Evolutionary conservation across 768 basidiomycete species (phyloP), one percentile per base, ranked within the genome.

Genomic region (Royoungia palumana): DNA sequence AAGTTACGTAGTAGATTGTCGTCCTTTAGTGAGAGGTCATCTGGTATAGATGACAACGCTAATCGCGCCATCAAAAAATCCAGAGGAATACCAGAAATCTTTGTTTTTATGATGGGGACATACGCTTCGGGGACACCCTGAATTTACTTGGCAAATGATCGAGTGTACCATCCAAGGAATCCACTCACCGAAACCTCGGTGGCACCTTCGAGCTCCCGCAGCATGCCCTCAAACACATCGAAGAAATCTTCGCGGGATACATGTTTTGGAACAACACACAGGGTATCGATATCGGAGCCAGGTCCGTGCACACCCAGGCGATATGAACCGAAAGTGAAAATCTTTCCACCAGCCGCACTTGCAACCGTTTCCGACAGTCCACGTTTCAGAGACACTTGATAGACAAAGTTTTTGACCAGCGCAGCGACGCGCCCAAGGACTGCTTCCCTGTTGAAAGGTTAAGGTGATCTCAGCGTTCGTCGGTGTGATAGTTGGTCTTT

Each of bases 281-380:
- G 73, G n/a, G 94, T 96, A 74, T 99, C 96, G 66, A 99, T 97
- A 80, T 99, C 95, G 41, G 87, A 78, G 4, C 91, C 89, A 30
- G 95, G 96, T 12, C 91, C 92, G 69, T 98, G 96, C 19, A 98
- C 96, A 50, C 96, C 96, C 41, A 99, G 74, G 60, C 96, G 87
- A 76, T 97, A 98, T 44, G 94, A 97, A 35, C 96, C 96, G 68
- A 95, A 99, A 7, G 96, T 98, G 69, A 93, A 99, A 66, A 99
- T 98, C 76, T 98, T 95, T 55, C 94, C 96, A 44, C 96, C 96
- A 9, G 96, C 92, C 41, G 89, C 85, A 44, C 72, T 80, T 9
- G 95, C 94, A 2, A 91, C 87, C 17, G 85, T 71, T 55, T 97
- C 94, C 25, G 94, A 94, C 39, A 95, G 73, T 7, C 95, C 95